Percentiles rank a stretch among this genome's conserved stretches.
phyloP scores from a whole-genome alignment of 1,284 basidiomycete species.

The Salmacisia buchloeana region DNA sequence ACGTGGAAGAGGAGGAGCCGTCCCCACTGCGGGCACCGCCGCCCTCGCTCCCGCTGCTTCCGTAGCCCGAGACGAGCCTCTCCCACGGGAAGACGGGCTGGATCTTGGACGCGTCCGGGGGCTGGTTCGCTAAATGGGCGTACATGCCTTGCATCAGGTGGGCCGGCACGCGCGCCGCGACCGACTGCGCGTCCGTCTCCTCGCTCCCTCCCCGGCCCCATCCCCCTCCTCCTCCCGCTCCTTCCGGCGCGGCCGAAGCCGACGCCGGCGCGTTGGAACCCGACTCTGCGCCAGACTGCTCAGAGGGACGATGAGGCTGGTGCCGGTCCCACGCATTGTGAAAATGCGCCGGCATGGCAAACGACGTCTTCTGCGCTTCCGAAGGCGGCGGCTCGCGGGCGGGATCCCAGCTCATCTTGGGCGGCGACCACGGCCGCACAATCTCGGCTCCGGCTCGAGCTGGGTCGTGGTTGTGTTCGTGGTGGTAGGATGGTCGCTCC shows the following conservation, averaged over 20 bases:
- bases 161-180: not conserved
- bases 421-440: constrained; percentile 25
- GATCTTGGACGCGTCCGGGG: constrained; percentile 68
- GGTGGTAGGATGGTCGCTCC: not conserved
- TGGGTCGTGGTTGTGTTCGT: not conserved
- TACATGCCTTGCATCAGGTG: constrained; percentile 41
- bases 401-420: constrained; percentile 54
- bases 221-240: too few species aligned
- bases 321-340: constrained; percentile 56
- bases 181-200: not conserved
- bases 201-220: too few species aligned
- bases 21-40: too few species aligned
- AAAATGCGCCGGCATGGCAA: constrained; percentile 42
- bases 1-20: too few species aligned
- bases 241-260: too few species aligned
- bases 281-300: too few species aligned
- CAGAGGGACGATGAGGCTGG: not conserved
- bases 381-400: constrained; percentile 53
- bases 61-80: constrained; percentile 45
- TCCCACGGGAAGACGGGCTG: constrained; percentile 93
- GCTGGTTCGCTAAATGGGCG: constrained; percentile 51
- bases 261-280: too few species aligned
- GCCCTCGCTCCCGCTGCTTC: constrained; percentile 39
- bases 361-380: constrained; percentile 19
- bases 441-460: not conserved